These are phyloP conservation scores for Colletotrichum higginsianum DNA, from an alignment of 2,329 filamentous ascomycete genomes.

Conservation along the genomic window DNA sequence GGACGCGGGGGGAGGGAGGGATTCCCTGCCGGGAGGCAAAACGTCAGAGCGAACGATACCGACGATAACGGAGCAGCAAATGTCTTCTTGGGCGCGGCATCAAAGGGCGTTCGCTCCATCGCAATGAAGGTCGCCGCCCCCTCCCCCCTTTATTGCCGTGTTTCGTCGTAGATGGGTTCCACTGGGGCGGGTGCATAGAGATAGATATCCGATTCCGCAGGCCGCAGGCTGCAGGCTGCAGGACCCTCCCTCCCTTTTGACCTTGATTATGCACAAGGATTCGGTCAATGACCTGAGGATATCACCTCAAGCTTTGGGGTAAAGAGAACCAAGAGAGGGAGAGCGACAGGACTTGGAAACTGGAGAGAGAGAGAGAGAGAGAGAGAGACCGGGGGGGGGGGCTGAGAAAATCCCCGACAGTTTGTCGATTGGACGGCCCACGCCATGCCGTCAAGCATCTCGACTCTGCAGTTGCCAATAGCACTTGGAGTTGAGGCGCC, in stretches of 20 bases:
- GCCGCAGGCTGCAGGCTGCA: not conserved
- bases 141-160: slow-evolving; percentile 3
- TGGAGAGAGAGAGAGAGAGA: not conserved
- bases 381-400: not conserved
- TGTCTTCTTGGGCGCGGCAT: not conserved
- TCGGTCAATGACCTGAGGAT: not conserved
- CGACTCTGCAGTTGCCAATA: not conserved
- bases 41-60: slow-evolving; percentile 35
- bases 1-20: slow-evolving; percentile 24
- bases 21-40: slow-evolving; percentile 21
- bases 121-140: slow-evolving; percentile 1
- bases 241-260: not conserved
- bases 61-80: slow-evolving; percentile 34
- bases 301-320: slow-evolving; percentile 40
- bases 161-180: slow-evolving; percentile 9
- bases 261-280: not conserved
- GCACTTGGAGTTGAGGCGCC: not conserved
- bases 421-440: slow-evolving; percentile 7
- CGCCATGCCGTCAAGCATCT: slow-evolving; percentile 6
- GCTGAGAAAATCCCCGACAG: slow-evolving; percentile 24
- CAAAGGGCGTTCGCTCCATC: not conserved
- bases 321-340: slow-evolving; percentile 8
- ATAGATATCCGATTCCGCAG: slow-evolving; percentile 6
- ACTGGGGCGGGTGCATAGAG: slow-evolving; percentile 14
- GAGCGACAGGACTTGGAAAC: slow-evolving; percentile 3